Evolutionary conservation across 495 filamentous ascomycete species (phyloP).

Genomic region (Ramalina intermedia): DNA sequence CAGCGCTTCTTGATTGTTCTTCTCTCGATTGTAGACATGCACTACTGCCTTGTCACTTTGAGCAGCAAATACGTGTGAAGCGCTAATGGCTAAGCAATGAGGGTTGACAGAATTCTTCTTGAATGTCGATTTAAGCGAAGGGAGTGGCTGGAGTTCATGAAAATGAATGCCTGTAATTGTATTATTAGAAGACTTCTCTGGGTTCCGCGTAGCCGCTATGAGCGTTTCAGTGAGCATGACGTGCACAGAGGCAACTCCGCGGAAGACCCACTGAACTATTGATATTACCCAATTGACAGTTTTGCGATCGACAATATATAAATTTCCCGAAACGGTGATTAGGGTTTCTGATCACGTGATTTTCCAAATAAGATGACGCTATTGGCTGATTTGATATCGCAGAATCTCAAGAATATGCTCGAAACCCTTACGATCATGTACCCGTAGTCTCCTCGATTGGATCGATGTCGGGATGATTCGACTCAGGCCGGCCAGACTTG

Average conservation of each 20-base stretch:
- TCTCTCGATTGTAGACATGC: conserved; percentile 74
- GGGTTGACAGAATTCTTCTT: conserved; percentile 78
- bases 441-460: no score
- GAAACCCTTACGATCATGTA: no score
- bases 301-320: not conserved
- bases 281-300: not conserved
- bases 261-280: no score
- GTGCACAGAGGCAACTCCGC: not conserved
- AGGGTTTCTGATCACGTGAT: not conserved
- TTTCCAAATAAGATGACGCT: not conserved
- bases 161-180: conserved; percentile 62
- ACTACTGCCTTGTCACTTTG: conserved; percentile 83
- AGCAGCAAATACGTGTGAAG: conserved; percentile 76
- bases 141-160: conserved; percentile 64
- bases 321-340: not conserved
- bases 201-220: conserved; percentile 55
- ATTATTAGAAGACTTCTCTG: conserved; percentile 47
- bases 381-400: not conserved
- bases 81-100: conserved; percentile 68
- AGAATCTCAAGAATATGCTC: no score
- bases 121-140: conserved; percentile 57
- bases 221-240: conserved; percentile 71
- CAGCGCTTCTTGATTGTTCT: conserved; percentile 71
- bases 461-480: no score
- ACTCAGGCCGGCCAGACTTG: no score